phyloP scores from a whole-genome alignment of 2,329 filamentous ascomycete genomes.

The Penicillium palitans region DNA sequence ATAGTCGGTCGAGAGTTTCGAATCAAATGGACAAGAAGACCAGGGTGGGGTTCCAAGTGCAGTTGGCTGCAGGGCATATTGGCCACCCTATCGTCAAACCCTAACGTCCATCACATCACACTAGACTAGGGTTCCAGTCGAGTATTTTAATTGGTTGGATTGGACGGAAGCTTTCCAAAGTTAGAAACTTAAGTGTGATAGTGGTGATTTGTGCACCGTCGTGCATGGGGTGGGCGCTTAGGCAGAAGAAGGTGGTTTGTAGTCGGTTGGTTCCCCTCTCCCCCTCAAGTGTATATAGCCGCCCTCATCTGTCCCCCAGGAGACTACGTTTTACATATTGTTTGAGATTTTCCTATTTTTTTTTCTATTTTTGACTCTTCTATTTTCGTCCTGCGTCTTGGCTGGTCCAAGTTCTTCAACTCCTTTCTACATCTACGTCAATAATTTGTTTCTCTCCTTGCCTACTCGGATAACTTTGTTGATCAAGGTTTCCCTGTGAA shows the following conservation, averaged over 20 bases:
- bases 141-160: slow-evolving; percentile 10
- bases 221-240: slow-evolving; percentile 27
- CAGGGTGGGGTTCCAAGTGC: slow-evolving; percentile 1
- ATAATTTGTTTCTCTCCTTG: slow-evolving; percentile 17
- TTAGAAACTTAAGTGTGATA: slow-evolving; percentile 24
- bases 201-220: slow-evolving; percentile 21
- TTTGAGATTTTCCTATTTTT: slow-evolving; percentile 36
- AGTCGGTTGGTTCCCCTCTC: slow-evolving; percentile 7
- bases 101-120: slow-evolving; percentile 3
- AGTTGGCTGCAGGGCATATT: slow-evolving; percentile 13
- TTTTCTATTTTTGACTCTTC: slow-evolving; percentile 32
- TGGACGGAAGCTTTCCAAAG: slow-evolving; percentile 4
- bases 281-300: slow-evolving; percentile 36
- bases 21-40: neutral
- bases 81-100: slow-evolving; percentile 10
- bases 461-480: slow-evolving; percentile 31
- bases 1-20: neutral
- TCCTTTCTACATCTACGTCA: slow-evolving; percentile 21
- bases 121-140: neutral
- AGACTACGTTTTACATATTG: slow-evolving; percentile 25
- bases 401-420: slow-evolving; percentile 44
- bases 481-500: slow-evolving; percentile 32
- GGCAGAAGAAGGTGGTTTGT: neutral
- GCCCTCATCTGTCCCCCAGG: slow-evolving; percentile 24
- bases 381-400: slow-evolving; percentile 43